These are phyloP conservation scores for Amoeboaphelidium protococcarum DNA, from an alignment of 371 early-diverging fungal species.

Conservation along the genomic window DNA sequence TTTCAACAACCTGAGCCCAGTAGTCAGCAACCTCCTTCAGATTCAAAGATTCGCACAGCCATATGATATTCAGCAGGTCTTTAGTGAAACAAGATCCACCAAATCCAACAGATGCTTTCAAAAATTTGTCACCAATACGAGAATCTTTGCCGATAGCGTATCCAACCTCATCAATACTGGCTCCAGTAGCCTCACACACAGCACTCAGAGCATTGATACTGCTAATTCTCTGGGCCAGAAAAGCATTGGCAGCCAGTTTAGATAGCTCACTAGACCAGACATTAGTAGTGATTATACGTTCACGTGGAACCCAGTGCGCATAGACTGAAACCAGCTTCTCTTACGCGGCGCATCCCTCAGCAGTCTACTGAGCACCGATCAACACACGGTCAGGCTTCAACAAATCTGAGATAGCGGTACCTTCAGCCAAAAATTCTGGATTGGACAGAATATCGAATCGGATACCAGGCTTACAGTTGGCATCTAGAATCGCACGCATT, in stretches of 20 bases:
- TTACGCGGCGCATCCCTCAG: constrained; percentile 47
- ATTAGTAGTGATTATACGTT: constrained; percentile 66
- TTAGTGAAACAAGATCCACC: constrained; percentile 88
- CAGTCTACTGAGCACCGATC: constrained; percentile 59
- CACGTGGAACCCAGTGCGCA: constrained; percentile 43
- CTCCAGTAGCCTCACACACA: constrained; percentile 82
- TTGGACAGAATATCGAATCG: constrained; percentile 72
- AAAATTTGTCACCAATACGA: constrained; percentile 70
- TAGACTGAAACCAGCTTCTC: constrained; percentile 44
- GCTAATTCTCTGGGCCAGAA: constrained; percentile 85
- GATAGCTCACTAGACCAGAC: constrained; percentile 83
- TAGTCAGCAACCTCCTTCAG: constrained; percentile 76
- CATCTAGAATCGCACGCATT: constrained; percentile 61
- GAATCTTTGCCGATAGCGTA: constrained; percentile 66
- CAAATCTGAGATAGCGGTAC: constrained; percentile 64
- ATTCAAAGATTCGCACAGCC: constrained; percentile 48
- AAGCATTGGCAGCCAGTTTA: constrained; percentile 78
- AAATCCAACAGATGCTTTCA: constrained; percentile 74
- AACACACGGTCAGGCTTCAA: constrained; percentile 71
- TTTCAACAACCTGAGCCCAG: constrained; percentile 66
- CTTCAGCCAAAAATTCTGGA: constrained; percentile 90
- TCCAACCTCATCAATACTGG: constrained; percentile 78
- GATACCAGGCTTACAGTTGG: constrained; percentile 39
- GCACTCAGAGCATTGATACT: constrained; percentile 74
- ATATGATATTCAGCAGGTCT: constrained; percentile 75